Percentiles rank a stretch among this genome's conserved stretches.
Evolutionary conservation across 1,284 basidiomycete species (phyloP).

Genomic region (Cystobasidiaceae sp.): DNA sequence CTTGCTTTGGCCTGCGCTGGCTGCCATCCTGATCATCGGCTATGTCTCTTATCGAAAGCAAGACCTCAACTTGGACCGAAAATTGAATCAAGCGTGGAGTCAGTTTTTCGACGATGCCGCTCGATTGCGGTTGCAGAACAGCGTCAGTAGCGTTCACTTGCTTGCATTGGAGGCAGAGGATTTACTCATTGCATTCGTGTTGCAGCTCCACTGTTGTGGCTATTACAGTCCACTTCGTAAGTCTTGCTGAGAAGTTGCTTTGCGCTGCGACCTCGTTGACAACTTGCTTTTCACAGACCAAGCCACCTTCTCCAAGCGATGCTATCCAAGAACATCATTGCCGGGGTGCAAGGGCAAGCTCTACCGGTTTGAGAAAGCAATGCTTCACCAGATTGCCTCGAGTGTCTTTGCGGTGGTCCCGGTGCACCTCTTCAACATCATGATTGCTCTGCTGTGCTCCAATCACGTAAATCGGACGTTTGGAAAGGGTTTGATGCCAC

Average conservation of each 20-base stretch:
- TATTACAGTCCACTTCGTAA: slow-evolving; percentile 46
- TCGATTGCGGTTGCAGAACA: slow-evolving; percentile 42
- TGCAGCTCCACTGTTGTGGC: slow-evolving; percentile 44
- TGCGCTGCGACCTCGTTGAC: background rate
- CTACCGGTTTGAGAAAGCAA: slow-evolving; percentile 37
- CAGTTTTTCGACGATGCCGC: slow-evolving; percentile 43
- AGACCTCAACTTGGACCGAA: slow-evolving; percentile 43
- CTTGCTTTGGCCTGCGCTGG: slow-evolving; percentile 45
- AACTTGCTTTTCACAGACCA: slow-evolving; percentile 39
- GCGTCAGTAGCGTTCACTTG: too few relatives aligned
- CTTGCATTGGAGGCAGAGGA: too few relatives aligned
- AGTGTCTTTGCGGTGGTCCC: slow-evolving; percentile 42
- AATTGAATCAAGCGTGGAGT: slow-evolving; percentile 47
- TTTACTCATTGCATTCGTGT: too few relatives aligned
- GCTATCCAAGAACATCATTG: slow-evolving; percentile 45
- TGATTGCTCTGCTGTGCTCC: slow-evolving; percentile 42
- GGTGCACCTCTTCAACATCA: slow-evolving; percentile 43
- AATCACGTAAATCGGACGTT: slow-evolving; percentile 44
- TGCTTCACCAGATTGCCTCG: slow-evolving; percentile 38
- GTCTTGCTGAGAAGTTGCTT: slow-evolving; percentile 20
- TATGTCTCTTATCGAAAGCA: slow-evolving; percentile 46
- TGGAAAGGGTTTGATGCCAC: slow-evolving; percentile 42
- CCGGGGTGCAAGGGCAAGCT: slow-evolving; percentile 47
- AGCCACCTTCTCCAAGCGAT: slow-evolving; percentile 45
- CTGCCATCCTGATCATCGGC: slow-evolving; percentile 44